Base-by-base conservation (phyloP, 2,329 filamentous ascomycete species). In the Nannizziopsis arthrosporioides region DNA sequence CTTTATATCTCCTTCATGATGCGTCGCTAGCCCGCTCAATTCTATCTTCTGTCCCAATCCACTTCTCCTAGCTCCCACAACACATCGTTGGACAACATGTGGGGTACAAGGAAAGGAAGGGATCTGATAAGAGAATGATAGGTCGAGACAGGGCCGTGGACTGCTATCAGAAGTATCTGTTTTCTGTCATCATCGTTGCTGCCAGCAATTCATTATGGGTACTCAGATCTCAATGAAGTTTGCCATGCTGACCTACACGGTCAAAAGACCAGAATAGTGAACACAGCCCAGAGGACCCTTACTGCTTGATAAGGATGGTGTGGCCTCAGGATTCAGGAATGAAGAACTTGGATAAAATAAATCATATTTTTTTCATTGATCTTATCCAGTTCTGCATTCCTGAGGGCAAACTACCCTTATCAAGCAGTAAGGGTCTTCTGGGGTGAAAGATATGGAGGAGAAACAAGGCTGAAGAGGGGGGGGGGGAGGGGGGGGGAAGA, bases 1-100 rank as follows among this genome's bases (percentile, higher is more conserved):
- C 61, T 63, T 63, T 58, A 53, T 52, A 42, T 46, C 43, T 51
- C 52, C 50, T 55, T 56, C 59, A 56, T 48, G 40, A 15, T 32
- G 19, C 14, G 15, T 17, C 34, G 39, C 47, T 17, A 12, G 7
- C 36, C 31, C n/a, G 19, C 31, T 30, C 32, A n/a, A n/a, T n/a
- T 32, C 38, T 27, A 6, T 22, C 41, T 43, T 11, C 18, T 42
- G 12, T 34, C 36, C n/a, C 36, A 32, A 14, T 37, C 32, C 14
- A 27, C 15, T 44, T 9, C 32, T 37, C 30, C 27, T 12, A 31
- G 38, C 47, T 42, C 47, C 32, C 47, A 47, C 35, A 46, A 47
- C 42, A 52, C 17, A 31, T 31, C 44, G 42, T 22, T 32, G 30
- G 30, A 17, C 27, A 37, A 43, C 17, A 18, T 15, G 32, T 30